Base-by-base conservation (phyloP, 2,329 filamentous ascomycete genomes). In the Myriangium duriaei region DNA sequence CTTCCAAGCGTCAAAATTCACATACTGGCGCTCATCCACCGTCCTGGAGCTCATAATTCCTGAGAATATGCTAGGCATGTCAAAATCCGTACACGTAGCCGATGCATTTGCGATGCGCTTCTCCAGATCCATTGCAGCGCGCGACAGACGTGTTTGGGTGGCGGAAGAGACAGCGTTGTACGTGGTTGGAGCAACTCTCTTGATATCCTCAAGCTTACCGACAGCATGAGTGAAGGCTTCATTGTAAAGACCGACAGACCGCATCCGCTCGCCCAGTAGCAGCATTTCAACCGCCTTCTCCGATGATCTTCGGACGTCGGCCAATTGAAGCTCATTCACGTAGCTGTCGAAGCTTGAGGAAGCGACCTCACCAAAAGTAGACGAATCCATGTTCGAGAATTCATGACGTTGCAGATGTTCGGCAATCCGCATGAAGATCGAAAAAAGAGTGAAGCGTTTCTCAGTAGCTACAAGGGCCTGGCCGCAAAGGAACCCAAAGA, bases 221-320 rank as follows among this genome's bases (percentile, higher is more conserved):
- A 83, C 85, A 1, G 79, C 85, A 57, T 96, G 91, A 4, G 86
- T 77, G 52, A 95, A 96, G 0, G 84, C 85, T 58, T 95, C 86
- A 42, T 83, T 84, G 60, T 93, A 96, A 2, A 98, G 69, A 5
- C 78, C 71, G 50, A 79, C 74, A 33, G 74, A 93, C 41, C 79
- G 78, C 76, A 96, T 82, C 26, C 74, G 74, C 61, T 98, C 88
- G 40, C 83, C 87, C 9, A 98, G 66, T n/a, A 96, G 71, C 32
- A 96, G 70, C 0, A 79, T 82, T 59, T 96, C 85, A 15, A 96
- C 68, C 0, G 83, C 94, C 67, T 91, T 92, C 53, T 94, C 85
- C 16, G 80, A 73, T 54, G 83, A 93, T 42, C 73, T 65, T 39
- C 86, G 71, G 32, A 94, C 79, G 58, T 96, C 88, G 3, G 75